These are phyloP conservation scores for Paecilomyces niveus DNA, from an alignment of 2,329 filamentous ascomycete genomes.

Conservation along the genomic window DNA sequence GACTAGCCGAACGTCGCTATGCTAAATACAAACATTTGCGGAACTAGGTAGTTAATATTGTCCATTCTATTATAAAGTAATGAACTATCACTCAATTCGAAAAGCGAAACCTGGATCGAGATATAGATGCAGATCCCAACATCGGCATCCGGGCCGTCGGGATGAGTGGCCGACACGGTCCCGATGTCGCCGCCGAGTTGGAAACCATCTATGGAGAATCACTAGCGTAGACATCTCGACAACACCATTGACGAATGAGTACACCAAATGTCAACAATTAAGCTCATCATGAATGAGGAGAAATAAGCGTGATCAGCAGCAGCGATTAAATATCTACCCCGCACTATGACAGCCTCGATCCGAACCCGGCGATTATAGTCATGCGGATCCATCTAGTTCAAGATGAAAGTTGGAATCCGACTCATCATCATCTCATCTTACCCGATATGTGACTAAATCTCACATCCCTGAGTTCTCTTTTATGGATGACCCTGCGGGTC, in stretches of 20 bases:
- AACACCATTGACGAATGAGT: not conserved
- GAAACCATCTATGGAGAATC: not conserved
- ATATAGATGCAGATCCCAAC: not conserved
- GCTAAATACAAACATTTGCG: too few relatives aligned
- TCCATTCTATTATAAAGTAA: not conserved
- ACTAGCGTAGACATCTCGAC: not conserved
- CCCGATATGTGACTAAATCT: not conserved
- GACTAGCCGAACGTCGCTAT: not conserved
- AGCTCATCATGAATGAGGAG: not conserved
- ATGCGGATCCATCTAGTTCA: not conserved
- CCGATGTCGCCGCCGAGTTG: not conserved
- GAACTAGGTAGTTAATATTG: too few relatives aligned
- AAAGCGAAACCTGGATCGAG: not conserved
- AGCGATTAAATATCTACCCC: not conserved
- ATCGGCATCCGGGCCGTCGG: not conserved
- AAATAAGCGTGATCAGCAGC: not conserved
- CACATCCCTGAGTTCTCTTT: not conserved
- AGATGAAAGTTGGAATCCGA: not conserved
- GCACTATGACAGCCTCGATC: not conserved
- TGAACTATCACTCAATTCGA: not conserved
- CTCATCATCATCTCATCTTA: not conserved
- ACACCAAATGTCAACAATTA: not conserved
- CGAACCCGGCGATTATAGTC: not conserved
- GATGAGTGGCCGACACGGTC: not conserved
- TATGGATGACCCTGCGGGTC: too few relatives aligned